Base-by-base conservation (phyloP, 2,329 filamentous ascomycete species). In the Bretziella fagacearum region DNA sequence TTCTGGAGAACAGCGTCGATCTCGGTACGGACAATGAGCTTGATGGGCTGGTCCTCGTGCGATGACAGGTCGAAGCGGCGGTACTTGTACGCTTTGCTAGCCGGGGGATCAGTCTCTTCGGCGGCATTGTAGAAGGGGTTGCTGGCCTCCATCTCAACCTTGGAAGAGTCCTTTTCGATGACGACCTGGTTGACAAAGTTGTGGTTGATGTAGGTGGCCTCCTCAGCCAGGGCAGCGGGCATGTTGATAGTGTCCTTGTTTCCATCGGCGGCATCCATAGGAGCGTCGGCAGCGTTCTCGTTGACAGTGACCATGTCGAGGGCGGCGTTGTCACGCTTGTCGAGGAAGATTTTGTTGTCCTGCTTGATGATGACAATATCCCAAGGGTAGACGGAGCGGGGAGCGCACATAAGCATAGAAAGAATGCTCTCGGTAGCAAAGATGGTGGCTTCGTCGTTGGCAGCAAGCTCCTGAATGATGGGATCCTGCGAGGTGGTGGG, bases 131-230 rank as follows among this genome's bases (percentile, higher is more conserved):
- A 95, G 77, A 98, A 98, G 58, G 91, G 91, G 68, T 96, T 95
- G 61, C 83, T 79, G 67, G 94, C 73, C 51, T 77, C 60, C 79
- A 96, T 91, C 56, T 83, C 75, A 54, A 86, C 71, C 71, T 91
- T 93, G 61, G 77, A 69, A 53, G 68, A 72, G 53, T 85, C 76
- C 55, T 73, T 81, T 70, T 98, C 91, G 56, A 77, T 65, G 55
- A 98, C 87, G 44, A 93, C 85, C 70, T 98, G 91, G 65, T 93
- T 84, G 56, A 85, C 83, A 64, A 98, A 98, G 71, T 96, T 93
- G 74, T 96, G 91, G 77, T 98, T 98, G 75, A 98, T 98, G 70
- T 95, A 93, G 45, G 91, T 98, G 47, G 91, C 91, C 68, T 98
- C 91, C 64, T 95, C 81, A 59, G 93, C 89, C 49, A 98, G 78